These are phyloP conservation scores for Exophiala alcalophila DNA, from an alignment of 2,329 filamentous ascomycete genomes.

Conservation along the genomic window DNA sequence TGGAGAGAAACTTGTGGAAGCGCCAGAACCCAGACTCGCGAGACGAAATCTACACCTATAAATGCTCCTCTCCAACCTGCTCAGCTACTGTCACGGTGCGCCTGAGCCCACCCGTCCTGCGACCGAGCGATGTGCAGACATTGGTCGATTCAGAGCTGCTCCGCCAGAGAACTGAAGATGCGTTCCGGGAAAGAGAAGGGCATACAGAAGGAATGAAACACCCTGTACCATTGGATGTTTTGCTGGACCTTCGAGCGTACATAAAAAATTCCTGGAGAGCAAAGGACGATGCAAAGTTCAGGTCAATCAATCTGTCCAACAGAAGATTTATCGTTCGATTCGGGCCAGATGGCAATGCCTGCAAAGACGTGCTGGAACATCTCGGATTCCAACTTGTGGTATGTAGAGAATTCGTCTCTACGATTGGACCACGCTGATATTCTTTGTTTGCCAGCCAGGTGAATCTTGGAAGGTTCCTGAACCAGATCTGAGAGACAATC, in stretches of 20 bases:
- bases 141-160: constrained; percentile 55
- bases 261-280: constrained; percentile 57
- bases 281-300: constrained; percentile 35
- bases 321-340: constrained; percentile 64
- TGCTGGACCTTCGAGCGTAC: constrained; percentile 59
- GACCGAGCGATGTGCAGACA: constrained; percentile 46
- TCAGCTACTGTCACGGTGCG: constrained; percentile 52
- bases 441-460: constrained; percentile 25
- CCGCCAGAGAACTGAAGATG: constrained; percentile 53
- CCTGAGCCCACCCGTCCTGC: constrained; percentile 54
- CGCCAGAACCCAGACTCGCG: constrained; percentile 34
- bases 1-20: constrained; percentile 25
- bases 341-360: constrained; percentile 54
- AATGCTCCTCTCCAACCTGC: constrained; percentile 60
- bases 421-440: constrained; percentile 6
- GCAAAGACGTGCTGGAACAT: constrained; percentile 55
- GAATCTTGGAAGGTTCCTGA: constrained; percentile 45
- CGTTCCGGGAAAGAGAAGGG: constrained; percentile 37
- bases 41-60: constrained; percentile 51
- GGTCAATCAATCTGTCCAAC: constrained; percentile 58
- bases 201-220: constrained; percentile 47
- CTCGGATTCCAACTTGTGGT: constrained; percentile 56
- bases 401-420: constrained; percentile 27
- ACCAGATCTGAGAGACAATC: constrained; percentile 34
- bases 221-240: constrained; percentile 53